Base-by-base conservation (phyloP, 78 protist genomes). In the Dictyostelium purpureum region DNA sequence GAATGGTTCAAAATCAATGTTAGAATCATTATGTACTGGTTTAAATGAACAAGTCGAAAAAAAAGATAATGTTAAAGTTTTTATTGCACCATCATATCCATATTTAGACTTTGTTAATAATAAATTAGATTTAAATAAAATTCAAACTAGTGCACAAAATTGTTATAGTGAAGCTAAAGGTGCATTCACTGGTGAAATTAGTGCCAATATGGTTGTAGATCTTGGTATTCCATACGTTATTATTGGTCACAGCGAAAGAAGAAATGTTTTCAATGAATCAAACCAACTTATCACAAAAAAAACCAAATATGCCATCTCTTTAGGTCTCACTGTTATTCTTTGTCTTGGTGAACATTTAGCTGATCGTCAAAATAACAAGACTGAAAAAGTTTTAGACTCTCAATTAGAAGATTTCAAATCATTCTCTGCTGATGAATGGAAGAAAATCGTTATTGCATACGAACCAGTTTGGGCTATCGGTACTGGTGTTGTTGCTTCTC, bases 391-490 rank as follows among this genome's bases (percentile, higher is more conserved):
- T 6, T 31, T 87, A n/a, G 37, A 37, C 37, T 31, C 21, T 4
- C 99, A 98, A 93, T 28, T 98, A 52, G 11, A n/a, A 18, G 94
- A 82, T 37, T 16, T 96, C 38, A 10, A 33, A 3, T 28, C 54
- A 24, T 18, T 71, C 2, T 61, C 93, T 51, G 93, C 65, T 24
- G 70, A 82, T 26, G 94, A 91, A 43, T 96, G 98, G 98, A 6
- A 73, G 11, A 37, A n/a, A 28, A 87, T 97, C 4, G 98, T 96
- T 65, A 33, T 98, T 79, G 99, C 99, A 1, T 98, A 98, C 73
- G 99, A 98, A 93, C 99, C 99, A 12, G 99, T 99, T 47, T 99
- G 99, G 99, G 99, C 99, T 63, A 99, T 99, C 59, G 99, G 99
- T 28, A 99, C 99, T 49, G 99, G 99, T 35, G 85, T 93, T 42